Base-by-base conservation (phyloP, 1,139 yeast genomes). In the Meyerozyma carpophila region DNA sequence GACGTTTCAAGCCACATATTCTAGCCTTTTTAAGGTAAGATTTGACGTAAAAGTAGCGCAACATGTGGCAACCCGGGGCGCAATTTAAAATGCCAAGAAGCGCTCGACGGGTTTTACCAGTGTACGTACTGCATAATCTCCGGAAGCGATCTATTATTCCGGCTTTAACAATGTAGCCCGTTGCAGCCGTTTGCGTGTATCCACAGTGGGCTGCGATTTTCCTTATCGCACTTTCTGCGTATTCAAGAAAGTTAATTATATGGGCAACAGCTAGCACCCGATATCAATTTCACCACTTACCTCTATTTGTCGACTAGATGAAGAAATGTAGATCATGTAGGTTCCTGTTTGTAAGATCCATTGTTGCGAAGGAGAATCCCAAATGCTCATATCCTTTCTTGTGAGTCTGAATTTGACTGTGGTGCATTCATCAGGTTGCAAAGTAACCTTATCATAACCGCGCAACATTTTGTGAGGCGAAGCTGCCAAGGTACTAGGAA, bases 321-420 rank as follows among this genome's bases (percentile, higher is more conserved):
- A 68, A 0, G 82, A 77, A 41, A 81, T 68, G 50, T 70, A 78
- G 10, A 81, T 61, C 44, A 68, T 73, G 60, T 80, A 82, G 13
- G 72, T 67, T 3, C 87, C 87, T 5, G 77, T 73, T 50, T 75
- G 81, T 34, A 81, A 72, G 25, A 78, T 65, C 87, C 88, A 82
- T 45, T 79, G 77, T 56, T 81, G 84, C 13, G 73, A 68, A 28
- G 57, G 68, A 1, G 75, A 64, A 56, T 81, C 84, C 86, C 86
- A 82, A 27, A 74, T 64, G 47, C 82, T 70, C 52, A 82, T 61
- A 57, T 82, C 87, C 47, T 83, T 68, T 51, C 78, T 73, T 47
- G 70, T 59, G 24, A 82, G 62, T 41, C 71, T 70, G 54, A 81
- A 81, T 26, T 55, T 56, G 10, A 78, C 65, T 18, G 57, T 57